phyloP scores from a whole-genome alignment of 768 basidiomycete genomes.

The Boletus huronensis region DNA sequence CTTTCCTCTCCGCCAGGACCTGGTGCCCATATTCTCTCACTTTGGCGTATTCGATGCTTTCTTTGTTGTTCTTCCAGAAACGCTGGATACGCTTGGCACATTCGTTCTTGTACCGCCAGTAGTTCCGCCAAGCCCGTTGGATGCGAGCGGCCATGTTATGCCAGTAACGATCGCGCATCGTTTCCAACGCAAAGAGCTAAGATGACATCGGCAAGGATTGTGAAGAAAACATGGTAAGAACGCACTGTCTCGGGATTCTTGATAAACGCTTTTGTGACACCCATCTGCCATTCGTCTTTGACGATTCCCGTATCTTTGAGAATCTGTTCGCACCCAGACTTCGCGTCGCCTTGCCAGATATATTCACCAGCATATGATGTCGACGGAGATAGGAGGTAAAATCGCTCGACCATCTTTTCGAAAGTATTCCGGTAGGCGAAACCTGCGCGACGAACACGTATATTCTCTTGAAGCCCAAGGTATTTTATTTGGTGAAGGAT shows the following conservation, averaged over 20 bases:
- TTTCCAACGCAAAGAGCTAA: conserved; percentile 95
- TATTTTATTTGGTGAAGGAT: conserved; percentile 99
- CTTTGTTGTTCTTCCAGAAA: conserved; percentile 99
- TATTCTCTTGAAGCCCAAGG: conserved; percentile 96
- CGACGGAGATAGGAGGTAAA: conserved; percentile 90
- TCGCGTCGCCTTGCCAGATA: conserved; percentile 88
- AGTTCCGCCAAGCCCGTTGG: conserved; percentile 94
- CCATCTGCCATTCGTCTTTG: conserved; percentile 99
- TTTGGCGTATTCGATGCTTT: conserved; percentile 83
- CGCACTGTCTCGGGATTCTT: conserved; percentile 97
- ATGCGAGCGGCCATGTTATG: conserved; percentile 99
- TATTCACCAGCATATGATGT: conserved; percentile 99
- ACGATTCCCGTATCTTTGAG: conserved; percentile 94
- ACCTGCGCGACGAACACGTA: conserved; percentile 93
- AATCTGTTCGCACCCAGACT: conserved; percentile 90
- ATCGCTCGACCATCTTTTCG: conserved; percentile 98
- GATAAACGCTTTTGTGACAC: conserved; percentile 96
- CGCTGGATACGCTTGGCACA: conserved; percentile 93
- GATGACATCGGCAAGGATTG: not conserved
- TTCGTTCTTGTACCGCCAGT: conserved; percentile 92
- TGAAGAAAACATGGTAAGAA: conserved; percentile 1
- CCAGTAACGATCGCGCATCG: conserved; percentile 99
- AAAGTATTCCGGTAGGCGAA: conserved; percentile 99
- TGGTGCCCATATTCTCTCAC: conserved; percentile 94
- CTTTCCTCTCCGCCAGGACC: conserved; percentile 86